A percentile compares a stretch with the other conserved stretches of the same genome.
Evolutionary conservation across 495 filamentous ascomycete genomes (phyloP).

Genomic region (Letharia lupina): DNA sequence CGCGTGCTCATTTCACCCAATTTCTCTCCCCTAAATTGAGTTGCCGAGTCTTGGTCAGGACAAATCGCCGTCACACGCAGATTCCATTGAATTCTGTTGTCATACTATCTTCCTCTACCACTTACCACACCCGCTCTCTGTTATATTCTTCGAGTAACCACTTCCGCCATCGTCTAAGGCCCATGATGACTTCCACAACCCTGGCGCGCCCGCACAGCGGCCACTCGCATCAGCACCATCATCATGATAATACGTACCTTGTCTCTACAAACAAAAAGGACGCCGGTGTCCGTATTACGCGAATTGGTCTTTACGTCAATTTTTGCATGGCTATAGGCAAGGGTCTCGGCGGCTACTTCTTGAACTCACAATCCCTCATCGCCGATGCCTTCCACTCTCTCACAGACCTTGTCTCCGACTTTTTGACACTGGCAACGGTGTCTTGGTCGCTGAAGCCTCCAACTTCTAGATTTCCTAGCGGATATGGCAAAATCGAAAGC

Average conservation of each 20-base stretch:
- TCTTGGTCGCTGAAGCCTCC: conserved; percentile 82
- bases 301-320: conserved; percentile 86
- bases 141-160: neutral
- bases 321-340: conserved; percentile 90
- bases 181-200: conserved; percentile 18
- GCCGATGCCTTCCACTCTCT: conserved; percentile 93
- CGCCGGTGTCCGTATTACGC: conserved; percentile 88
- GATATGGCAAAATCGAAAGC: conserved; percentile 96
- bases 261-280: conserved; percentile 83
- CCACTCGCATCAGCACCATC: conserved; percentile 51
- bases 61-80: neutral
- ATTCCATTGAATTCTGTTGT: neutral
- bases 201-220: conserved; percentile 24
- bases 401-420: conserved; percentile 88
- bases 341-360: conserved; percentile 81
- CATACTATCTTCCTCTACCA: neutral
- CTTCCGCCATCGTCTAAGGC: neutral
- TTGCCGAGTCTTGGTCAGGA: conserved; percentile 3
- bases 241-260: conserved; percentile 83
- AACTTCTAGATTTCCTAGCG: conserved; percentile 70
- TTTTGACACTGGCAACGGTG: conserved; percentile 87
- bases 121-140: conserved; percentile 4
- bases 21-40: conserved; percentile 3
- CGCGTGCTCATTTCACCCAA: conserved; percentile 15
- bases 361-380: conserved; percentile 88